Base-by-base conservation (phyloP, 768 basidiomycete genomes). In the Naganishia kalamii region DNA sequence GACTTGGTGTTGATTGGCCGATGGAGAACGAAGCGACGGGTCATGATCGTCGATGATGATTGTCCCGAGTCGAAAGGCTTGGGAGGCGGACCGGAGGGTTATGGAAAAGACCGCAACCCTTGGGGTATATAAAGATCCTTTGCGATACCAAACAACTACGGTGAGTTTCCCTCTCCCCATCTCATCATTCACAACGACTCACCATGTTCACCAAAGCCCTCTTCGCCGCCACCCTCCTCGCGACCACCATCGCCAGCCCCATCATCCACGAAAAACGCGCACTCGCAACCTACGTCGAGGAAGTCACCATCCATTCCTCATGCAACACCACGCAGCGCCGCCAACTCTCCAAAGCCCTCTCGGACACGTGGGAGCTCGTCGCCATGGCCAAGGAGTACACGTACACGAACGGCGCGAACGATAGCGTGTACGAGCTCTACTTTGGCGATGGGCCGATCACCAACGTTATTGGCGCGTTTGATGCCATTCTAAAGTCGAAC, bases 351-450 rank as follows among this genome's bases (percentile, higher is more conserved):
- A 62, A 70, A 29, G 74, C 68, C 61, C 62, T 75, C 19, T 66
- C 67, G 27, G 73, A 74, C 54, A 70, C 70, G 1, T 72, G 35
- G 29, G 70, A 71, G 29, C 62, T 74, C 50, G 66, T 69, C 32
- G 49, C 65, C 12, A 67, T 71, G 47, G 73, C 73, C 27, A 49
- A 71, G 37, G 61, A 46, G 29, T 44, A 60, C 67, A 76, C 69
- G 47, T 52, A 66, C 60, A 52, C 52, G 32, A 73, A 76, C 62
- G 77, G 77, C 13, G 65, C 73, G 15, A 43, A 70, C 43, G 74
- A 75, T 49, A 60, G 69, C 23, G 49, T 75, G 23, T 78, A 71
- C 74, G 64, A 72, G 60, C 65, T 65, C 27, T 78, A 75, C 70
- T 78, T 76, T 59, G 77, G 77, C 37, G 41, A 64, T 29, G 65